phyloP scores from a whole-genome alignment of 768 basidiomycete genomes.

The Tylopilus felleus region DNA sequence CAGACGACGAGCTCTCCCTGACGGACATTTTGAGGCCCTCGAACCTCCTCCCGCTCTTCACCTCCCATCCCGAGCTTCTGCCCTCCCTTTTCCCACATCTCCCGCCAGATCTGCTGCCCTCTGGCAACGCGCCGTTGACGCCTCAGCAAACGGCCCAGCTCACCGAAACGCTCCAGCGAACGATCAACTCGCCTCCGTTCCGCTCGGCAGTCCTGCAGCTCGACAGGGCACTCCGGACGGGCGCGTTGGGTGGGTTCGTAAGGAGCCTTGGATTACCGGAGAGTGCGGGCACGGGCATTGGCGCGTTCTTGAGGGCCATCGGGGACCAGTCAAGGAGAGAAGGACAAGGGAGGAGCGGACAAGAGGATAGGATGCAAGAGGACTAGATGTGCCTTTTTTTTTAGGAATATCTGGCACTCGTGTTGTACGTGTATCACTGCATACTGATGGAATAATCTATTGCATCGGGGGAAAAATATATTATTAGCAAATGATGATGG shows the following conservation, averaged over 20 bases:
- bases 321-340: conserved; percentile 68
- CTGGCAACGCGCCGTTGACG: conserved; percentile 44
- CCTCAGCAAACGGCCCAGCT: conserved; percentile 23
- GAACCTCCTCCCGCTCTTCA: conserved; percentile 70
- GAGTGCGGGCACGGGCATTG: conserved; percentile 75
- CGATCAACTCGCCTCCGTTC: conserved; percentile 83
- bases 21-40: conserved; percentile 73
- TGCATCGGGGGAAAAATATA: neutral
- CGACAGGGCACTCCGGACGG: conserved; percentile 82
- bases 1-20: conserved; percentile 55
- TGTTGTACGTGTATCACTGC: neutral
- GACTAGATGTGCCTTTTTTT: conserved; percentile 42
- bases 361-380: conserved; percentile 72
- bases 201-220: conserved; percentile 73
- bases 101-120: conserved; percentile 70
- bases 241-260: conserved; percentile 72
- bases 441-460: conserved; percentile 1
- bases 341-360: conserved; percentile 18
- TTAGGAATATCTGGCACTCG: neutral
- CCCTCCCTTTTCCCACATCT: conserved; percentile 75
- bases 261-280: conserved; percentile 78
- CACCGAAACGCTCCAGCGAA: conserved; percentile 61
- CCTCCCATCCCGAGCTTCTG: conserved; percentile 64
- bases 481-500: neutral
- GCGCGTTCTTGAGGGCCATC: conserved; percentile 77